Evolutionary conservation across 305 asterid genomes (phyloP).

Genomic region (Solanum aculeatissimum): DNA sequence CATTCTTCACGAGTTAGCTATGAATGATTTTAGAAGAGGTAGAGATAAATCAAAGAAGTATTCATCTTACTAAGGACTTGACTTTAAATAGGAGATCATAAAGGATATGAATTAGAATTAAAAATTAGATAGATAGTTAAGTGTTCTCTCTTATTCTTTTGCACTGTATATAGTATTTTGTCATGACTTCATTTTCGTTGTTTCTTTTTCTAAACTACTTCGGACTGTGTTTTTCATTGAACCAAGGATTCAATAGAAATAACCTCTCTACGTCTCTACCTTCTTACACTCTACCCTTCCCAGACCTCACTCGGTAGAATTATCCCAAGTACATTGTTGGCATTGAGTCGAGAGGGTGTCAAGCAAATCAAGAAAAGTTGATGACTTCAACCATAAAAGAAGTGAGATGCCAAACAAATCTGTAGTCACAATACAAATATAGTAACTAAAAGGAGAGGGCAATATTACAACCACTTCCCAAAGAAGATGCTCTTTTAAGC

Average conservation of each 20-base stretch:
- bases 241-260: too few species aligned
- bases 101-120: background rate
- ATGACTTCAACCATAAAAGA: background rate
- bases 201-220: too few species aligned
- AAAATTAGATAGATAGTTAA: too few species aligned
- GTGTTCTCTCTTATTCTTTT: background rate
- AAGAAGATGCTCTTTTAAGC: background rate
- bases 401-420: background rate
- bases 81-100: background rate
- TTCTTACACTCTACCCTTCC: too few species aligned
- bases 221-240: background rate
- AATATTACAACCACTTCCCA: background rate
- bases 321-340: background rate
- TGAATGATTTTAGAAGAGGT: background rate
- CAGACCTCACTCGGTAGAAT: background rate
- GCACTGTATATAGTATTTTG: too few species aligned
- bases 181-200: too few species aligned
- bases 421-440: background rate
- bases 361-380: background rate
- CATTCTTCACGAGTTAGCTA: background rate
- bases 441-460: background rate
- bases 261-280: too few species aligned
- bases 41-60: background rate
- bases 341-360: background rate
- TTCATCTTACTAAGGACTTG: background rate